Conservation (phyloP, 495 filamentous ascomycete genomes). For the Apiosordaria backusii region DNA sequence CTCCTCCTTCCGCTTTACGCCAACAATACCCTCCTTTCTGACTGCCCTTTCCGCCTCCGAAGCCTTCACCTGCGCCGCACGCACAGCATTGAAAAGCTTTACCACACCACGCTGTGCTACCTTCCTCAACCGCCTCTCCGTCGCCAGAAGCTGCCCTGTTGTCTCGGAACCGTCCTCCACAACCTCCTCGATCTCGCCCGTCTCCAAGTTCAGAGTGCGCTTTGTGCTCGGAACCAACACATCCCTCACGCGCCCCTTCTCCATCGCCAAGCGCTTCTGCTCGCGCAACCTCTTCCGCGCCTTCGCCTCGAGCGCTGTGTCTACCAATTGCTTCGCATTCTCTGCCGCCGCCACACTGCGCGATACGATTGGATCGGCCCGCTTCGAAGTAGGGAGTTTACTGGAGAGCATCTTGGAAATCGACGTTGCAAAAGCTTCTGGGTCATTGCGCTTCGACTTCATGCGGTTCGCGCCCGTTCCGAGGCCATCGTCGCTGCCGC, state of each 20-base stretch:
- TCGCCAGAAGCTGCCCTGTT: constrained; percentile 61
- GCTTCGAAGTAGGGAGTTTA: constrained; percentile 75
- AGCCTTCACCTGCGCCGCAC: constrained; percentile 83
- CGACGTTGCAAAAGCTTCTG: constrained; percentile 80
- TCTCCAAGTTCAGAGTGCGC: constrained; percentile 39
- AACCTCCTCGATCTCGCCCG: constrained; percentile 41
- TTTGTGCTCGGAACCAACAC: constrained; percentile 56
- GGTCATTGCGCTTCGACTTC: constrained; percentile 80
- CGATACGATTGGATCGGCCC: constrained; percentile 83
- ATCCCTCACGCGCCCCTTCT: constrained; percentile 84
- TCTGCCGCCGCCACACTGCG: constrained; percentile 67
- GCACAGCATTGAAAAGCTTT: constrained; percentile 92
- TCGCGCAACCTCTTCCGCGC: constrained; percentile 74
- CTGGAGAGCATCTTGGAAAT: constrained; percentile 86
- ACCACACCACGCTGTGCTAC: constrained; percentile 88
- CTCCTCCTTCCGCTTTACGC: constrained; percentile 70
- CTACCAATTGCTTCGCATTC: constrained; percentile 60
- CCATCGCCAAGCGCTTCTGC: constrained; percentile 74
- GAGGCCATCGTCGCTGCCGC: constrained; percentile 37
- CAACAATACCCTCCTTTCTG: constrained; percentile 68
- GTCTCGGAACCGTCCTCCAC: constrained; percentile 37
- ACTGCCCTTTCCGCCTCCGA: constrained; percentile 67
- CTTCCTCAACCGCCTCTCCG: constrained; percentile 78
- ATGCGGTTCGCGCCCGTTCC: constrained; percentile 29
- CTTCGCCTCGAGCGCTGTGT: constrained; percentile 73